Evolutionary conservation across 257 asterid genomes (phyloP).

Genomic region (Solanum pinnatisectum): DNA sequence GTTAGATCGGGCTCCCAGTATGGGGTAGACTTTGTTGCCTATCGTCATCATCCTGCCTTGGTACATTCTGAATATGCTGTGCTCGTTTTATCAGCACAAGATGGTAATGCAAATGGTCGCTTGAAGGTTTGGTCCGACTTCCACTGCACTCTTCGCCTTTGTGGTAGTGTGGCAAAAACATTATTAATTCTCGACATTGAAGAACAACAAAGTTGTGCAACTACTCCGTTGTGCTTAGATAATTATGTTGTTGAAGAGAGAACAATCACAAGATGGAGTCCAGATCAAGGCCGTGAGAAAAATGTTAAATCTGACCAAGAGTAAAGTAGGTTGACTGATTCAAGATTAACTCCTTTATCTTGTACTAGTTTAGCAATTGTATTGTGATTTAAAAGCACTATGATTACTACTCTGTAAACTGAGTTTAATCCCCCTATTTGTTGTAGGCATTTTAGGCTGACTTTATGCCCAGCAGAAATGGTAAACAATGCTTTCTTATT

Average conservation of each 20-base stretch:
- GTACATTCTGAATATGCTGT: conserved; percentile 90
- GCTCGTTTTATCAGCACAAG: conserved; percentile 29
- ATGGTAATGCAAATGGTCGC: conserved; percentile 25
- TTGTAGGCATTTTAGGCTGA: background rate
- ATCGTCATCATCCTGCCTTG: conserved; percentile 70
- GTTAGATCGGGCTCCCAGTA: conserved; percentile 59
- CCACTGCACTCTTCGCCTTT: conserved; percentile 70
- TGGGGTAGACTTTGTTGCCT: conserved; percentile 77
- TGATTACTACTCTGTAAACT: background rate
- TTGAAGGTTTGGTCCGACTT: conserved; percentile 79
- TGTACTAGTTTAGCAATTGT: background rate
- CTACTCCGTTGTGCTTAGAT: conserved; percentile 26
- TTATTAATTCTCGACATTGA: conserved; percentile 42
- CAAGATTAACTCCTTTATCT: background rate
- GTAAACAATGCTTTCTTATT: background rate
- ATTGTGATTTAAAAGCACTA: background rate
- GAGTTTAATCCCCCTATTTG: background rate
- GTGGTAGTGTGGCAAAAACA: conserved; percentile 80
- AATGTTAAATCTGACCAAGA: background rate
- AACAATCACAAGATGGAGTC: conserved; percentile 57
- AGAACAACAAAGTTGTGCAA: background rate
- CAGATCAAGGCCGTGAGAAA: conserved; percentile 46
- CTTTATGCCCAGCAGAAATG: background rate
- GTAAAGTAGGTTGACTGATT: background rate
- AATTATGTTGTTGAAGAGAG: conserved; percentile 45